Evolutionary conservation across 2,329 filamentous ascomycete genomes (phyloP), one percentile per base, ranked within the genome.

Genomic region (Colletotrichum theobromicola): DNA sequence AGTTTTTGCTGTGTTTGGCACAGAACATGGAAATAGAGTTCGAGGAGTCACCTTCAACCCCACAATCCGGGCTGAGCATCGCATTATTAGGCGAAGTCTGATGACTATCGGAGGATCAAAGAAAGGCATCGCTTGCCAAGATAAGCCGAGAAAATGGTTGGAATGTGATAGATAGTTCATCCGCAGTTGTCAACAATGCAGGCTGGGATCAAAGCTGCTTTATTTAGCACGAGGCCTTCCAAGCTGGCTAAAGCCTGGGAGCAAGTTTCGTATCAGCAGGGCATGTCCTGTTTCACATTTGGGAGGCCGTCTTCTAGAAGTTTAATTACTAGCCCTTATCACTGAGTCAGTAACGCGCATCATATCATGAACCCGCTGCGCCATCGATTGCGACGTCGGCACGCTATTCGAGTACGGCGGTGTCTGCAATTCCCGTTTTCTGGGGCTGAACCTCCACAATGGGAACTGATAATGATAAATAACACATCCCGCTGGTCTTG

Each of bases 401-500:
- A 18, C 7, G 53, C 7, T 0, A 7, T 57, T 46, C n/a, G 13
- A 46, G 21, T 28, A 57, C 18, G 53, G 53, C 26, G n/a, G 24
- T 46, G 7, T 46, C 42, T n/a, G 21, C 42, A 5, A 12, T 50
- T 21, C n/a, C 42, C n/a, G 42, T 50, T 50, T 6, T 13, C 6
- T 0, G 10, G 5, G 1, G 10, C 12, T 21, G 42, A 50, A 21
- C 13, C 5, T 0, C 42, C 6, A n/a, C n/a, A n/a, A n/a, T n/a
- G n/a, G n/a, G n/a, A n/a, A n/a, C n/a, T n/a, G n/a, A n/a, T n/a
- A n/a, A n/a, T n/a, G 42, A 50, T 50, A 21, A 21, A 50, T 50
- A 50, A n/a, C n/a, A 18, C n/a, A 7, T 7, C n/a, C n/a, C 42
- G 5, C 10, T 21, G n/a, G 3, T 7, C 42, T 13, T 21, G n/a